A percentile compares a stretch with the other conserved stretches of the same genome.
Conservation (phyloP, 768 basidiomycete genomes). For the Basidioascus undulatus region DNA sequence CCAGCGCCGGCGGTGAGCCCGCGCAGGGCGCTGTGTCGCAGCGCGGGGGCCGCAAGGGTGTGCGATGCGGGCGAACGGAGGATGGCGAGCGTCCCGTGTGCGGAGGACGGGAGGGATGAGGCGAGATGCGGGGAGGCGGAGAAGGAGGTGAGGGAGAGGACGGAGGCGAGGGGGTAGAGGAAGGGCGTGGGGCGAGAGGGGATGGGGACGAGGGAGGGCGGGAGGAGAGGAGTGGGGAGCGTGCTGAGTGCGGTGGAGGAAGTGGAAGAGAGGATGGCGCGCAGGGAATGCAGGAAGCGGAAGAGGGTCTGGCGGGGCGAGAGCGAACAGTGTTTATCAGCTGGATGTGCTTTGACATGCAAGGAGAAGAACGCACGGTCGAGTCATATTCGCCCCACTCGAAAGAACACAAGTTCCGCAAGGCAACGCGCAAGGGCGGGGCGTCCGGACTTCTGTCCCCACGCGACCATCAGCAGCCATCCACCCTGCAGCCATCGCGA, state of each 20-base stretch:
- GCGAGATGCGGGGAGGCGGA: too few relatives aligned
- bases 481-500: too few relatives aligned
- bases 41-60: not conserved
- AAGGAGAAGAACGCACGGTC: slow-evolving; percentile 7
- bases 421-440: slow-evolving; percentile 14
- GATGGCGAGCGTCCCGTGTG: slow-evolving; percentile 8
- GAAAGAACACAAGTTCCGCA: slow-evolving; percentile 18
- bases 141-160: not conserved
- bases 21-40: slow-evolving; percentile 47
- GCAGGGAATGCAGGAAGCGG: slow-evolving; percentile 45
- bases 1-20: slow-evolving; percentile 50
- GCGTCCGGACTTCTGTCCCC: too few relatives aligned
- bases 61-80: not conserved
- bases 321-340: not conserved
- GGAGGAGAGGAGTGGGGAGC: not conserved
- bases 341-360: not conserved
- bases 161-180: not conserved
- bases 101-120: slow-evolving; percentile 9
- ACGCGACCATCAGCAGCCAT: too few relatives aligned
- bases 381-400: slow-evolving; percentile 15
- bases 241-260: slow-evolving; percentile 3
- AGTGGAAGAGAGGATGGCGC: slow-evolving; percentile 23
- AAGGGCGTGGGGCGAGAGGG: slow-evolving; percentile 3
- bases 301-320: slow-evolving; percentile 24
- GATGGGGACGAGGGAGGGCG: slow-evolving; percentile 8